Evolutionary conservation across 306 rosid genomes (phyloP), one percentile per base, ranked within the genome.

Genomic region (Fragaria vesca): DNA sequence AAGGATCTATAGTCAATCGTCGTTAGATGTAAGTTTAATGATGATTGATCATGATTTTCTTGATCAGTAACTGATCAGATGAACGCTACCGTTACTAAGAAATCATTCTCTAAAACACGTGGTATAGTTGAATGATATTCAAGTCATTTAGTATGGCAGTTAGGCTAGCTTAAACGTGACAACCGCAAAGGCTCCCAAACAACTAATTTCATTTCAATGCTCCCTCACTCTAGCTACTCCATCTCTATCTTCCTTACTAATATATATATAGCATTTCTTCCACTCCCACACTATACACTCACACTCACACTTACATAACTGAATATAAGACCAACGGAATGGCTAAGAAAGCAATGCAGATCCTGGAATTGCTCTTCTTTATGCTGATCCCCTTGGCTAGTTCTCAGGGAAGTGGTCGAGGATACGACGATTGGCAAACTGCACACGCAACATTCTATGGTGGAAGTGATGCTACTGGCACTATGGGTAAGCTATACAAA

Each of bases 381-480:
- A 5, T 76, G 42, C 62, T 69, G 46, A 30, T 63, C 45, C 66
- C 52, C 48, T 75, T 36, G 74, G 34, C 74, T 43, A 12, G 70
- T 32, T 40, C 75, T 45, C 74, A 65, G 4, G 62, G 46, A 30
- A 66, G 71, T 1, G 2, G 5, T 3, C 78, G n/a, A 12, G 15
- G 48, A n/a, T 28, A 32, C 43, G 79, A 78, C 36, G 80, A 67
- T 48, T 84, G 87, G 87, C 58, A 77, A 15, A 66, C 52, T 17
- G 85, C 80, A 46, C 87, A 84, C 24, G 87, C 85, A 78, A 84
- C 87, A 12, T 84, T 84, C 55, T 84, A 84, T 12, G 87, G 87
- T 0, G 85, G 87, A 43, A 78, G 87, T 65, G 87, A 84, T 69
- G 85, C 85, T 36, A 48, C 79, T 12, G 87, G 87, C 63, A 84